These are phyloP conservation scores for Stereocaulon alpinum DNA, from an alignment of 495 filamentous ascomycete genomes.

Conservation along the genomic window DNA sequence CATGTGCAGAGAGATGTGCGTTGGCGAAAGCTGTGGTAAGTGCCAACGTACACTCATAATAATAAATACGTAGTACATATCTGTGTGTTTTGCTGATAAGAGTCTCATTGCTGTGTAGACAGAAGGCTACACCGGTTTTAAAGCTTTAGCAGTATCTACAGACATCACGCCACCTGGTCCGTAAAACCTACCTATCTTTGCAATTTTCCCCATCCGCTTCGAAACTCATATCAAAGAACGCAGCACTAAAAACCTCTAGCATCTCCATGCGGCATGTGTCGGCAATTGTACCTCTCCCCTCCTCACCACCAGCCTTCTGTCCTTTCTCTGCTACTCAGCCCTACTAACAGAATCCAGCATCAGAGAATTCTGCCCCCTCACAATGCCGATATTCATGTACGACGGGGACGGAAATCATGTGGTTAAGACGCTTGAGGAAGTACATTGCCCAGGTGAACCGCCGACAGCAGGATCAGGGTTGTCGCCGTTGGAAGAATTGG, in stretches of 20 bases:
- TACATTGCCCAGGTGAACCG: slow-evolving; percentile 27
- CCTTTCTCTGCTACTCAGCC: too few relatives aligned
- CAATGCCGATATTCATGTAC: slow-evolving; percentile 83
- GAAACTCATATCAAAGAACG: not conserved
- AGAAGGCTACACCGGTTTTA: slow-evolving; percentile 59
- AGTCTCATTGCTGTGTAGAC: slow-evolving; percentile 24
- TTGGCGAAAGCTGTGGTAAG: slow-evolving; percentile 66
- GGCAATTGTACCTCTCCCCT: slow-evolving; percentile 35
- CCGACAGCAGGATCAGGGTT: too few relatives aligned
- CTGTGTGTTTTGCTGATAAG: not conserved
- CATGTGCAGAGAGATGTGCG: slow-evolving; percentile 86
- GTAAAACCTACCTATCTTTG: slow-evolving; percentile 25
- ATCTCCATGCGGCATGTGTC: slow-evolving; percentile 43
- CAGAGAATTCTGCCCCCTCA: slow-evolving; percentile 60
- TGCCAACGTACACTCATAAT: slow-evolving; percentile 3
- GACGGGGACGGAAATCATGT: slow-evolving; percentile 58
- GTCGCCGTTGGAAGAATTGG: not conserved
- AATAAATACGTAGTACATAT: too few relatives aligned
- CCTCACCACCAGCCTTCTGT: too few relatives aligned
- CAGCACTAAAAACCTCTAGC: slow-evolving; percentile 3
- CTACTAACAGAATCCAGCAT: too few relatives aligned
- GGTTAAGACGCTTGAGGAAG: slow-evolving; percentile 65
- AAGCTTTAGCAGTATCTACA: slow-evolving; percentile 77
- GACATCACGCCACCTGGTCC: slow-evolving; percentile 63
- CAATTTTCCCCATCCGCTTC: not conserved